phyloP scores from a whole-genome alignment of 345 rosid species.

The Corymbia maculata region DNA sequence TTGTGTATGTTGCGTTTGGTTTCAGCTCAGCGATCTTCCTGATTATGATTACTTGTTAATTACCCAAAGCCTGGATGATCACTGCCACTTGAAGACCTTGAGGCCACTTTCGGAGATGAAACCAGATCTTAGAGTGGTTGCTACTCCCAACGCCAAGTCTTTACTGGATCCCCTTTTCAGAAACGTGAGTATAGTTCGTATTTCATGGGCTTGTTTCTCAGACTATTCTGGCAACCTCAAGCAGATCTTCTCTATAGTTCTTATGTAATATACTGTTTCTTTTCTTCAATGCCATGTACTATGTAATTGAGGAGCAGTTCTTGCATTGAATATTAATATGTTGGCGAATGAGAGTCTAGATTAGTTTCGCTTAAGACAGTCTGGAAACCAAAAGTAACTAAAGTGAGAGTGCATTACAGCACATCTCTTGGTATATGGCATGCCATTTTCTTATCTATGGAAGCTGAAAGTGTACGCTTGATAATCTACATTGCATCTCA shows the following conservation, averaged over 20 bases:
- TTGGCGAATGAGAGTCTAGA: background rate
- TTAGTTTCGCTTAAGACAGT: background rate
- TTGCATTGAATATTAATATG: background rate
- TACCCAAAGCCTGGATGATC: conserved; percentile 94
- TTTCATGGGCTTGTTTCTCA: background rate
- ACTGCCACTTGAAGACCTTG: conserved; percentile 80
- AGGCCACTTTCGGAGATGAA: conserved; percentile 54
- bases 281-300: background rate
- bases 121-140: conserved; percentile 55
- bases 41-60: conserved; percentile 70
- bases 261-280: background rate
- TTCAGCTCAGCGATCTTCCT: conserved; percentile 87
- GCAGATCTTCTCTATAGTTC: background rate
- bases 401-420: background rate
- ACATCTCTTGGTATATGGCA: background rate
- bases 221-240: background rate
- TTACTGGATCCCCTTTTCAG: conserved; percentile 70
- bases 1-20: background rate
- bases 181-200: conserved; percentile 32
- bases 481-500: background rate
- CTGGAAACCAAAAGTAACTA: background rate
- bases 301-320: background rate
- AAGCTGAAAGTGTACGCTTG: background rate
- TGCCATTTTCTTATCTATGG: background rate
- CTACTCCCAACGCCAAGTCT: conserved; percentile 91